phyloP scores from a whole-genome alignment of 371 early-diverging fungal species.

The Mucor mucedo region DNA sequence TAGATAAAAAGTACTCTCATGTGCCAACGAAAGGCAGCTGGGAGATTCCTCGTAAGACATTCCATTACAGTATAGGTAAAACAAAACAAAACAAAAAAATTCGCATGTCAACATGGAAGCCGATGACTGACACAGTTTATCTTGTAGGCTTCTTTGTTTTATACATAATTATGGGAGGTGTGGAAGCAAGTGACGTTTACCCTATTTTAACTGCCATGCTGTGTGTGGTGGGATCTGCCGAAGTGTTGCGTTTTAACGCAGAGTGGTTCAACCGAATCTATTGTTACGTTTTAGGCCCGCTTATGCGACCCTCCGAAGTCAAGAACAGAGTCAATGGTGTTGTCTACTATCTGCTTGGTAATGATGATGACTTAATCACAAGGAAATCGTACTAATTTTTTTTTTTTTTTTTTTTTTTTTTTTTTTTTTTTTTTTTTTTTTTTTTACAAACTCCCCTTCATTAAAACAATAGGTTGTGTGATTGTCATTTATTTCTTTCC shows the following conservation, averaged over 20 bases:
- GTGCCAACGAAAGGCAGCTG: constrained; percentile 39
- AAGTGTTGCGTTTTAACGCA: constrained; percentile 50
- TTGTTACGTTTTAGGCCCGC: constrained; percentile 47
- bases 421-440: constrained; percentile 10
- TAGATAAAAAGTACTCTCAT: constrained; percentile 10
- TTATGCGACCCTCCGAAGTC: constrained; percentile 59
- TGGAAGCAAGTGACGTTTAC: constrained; percentile 36
- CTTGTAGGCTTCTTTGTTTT: constrained; percentile 53
- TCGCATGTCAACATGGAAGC: no score
- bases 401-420: constrained; percentile 6
- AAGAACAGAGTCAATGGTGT: constrained; percentile 49
- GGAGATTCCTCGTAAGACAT: constrained; percentile 60
- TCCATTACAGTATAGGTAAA: constrained; percentile 60
- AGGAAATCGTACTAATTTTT: neutral
- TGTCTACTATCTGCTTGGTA: constrained; percentile 58
- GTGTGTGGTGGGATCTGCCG: constrained; percentile 39
- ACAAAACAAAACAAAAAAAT: neutral
- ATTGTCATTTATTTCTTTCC: constrained; percentile 50
- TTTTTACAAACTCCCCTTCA: neutral
- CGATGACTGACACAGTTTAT: no score
- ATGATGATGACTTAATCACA: neutral
- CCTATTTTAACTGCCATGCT: constrained; percentile 38
- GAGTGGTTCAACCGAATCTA: constrained; percentile 54
- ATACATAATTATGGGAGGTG: constrained; percentile 40
- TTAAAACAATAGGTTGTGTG: constrained; percentile 38